Conservation (phyloP, 306 rosid species). For the Adenanthera pavonina region DNA sequence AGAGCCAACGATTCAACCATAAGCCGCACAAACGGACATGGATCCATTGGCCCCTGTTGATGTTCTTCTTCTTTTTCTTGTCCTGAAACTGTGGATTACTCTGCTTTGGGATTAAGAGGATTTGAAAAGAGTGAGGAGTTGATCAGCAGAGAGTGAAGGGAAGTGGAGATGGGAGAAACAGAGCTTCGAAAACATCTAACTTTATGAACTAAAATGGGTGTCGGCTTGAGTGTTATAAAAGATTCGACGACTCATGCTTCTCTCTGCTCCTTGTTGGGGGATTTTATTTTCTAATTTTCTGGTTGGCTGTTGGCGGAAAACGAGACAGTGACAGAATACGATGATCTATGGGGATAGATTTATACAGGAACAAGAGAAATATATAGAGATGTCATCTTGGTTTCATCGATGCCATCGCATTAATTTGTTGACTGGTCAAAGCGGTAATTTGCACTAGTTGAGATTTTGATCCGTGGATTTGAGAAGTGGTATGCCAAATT, state of each 20-base stretch:
- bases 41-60: conserved; percentile 63
- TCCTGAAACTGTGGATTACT: background rate
- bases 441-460: background rate
- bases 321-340: conserved; percentile 13
- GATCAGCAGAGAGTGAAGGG: background rate
- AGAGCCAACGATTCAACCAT: conserved; percentile 71
- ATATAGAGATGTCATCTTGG: background rate
- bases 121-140: background rate
- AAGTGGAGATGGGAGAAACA: background rate
- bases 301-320: conserved; percentile 25
- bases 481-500: background rate
- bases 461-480: background rate
- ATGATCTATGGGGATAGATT: background rate
- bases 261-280: background rate
- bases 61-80: background rate
- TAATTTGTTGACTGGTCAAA: background rate
- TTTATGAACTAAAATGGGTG: conserved; percentile 31
- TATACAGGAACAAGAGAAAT: background rate
- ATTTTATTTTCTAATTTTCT: background rate
- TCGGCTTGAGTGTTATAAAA: conserved; percentile 41
- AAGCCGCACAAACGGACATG: conserved; percentile 79
- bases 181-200: conserved; percentile 35
- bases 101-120: background rate
- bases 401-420: background rate
- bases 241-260: conserved; percentile 3